Evolutionary conservation across 2,329 filamentous ascomycete genomes (phyloP).

Genomic region (Cercospora brassicicola): DNA sequence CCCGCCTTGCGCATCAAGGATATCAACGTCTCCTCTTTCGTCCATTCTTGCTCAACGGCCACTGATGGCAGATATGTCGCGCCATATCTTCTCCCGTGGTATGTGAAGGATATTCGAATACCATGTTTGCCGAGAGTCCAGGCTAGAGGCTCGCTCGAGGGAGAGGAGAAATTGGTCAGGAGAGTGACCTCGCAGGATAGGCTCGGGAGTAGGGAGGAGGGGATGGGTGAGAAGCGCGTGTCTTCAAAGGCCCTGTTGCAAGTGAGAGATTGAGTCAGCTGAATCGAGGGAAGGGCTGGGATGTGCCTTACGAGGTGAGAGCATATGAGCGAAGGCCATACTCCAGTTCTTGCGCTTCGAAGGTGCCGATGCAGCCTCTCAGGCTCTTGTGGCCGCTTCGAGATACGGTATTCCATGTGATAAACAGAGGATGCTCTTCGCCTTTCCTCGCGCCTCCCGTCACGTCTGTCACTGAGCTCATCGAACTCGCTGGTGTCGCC

Average conservation of each 20-base stretch:
- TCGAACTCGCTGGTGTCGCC: constrained; percentile 39
- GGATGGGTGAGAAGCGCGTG: constrained; percentile 61
- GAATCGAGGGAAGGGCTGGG: background rate
- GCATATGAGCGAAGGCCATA: constrained; percentile 77
- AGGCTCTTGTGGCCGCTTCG: constrained; percentile 64
- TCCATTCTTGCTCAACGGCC: constrained; percentile 89
- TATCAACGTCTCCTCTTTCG: constrained; percentile 83
- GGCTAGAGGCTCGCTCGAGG: constrained; percentile 66
- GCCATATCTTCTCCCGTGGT: constrained; percentile 71
- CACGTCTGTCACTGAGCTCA: constrained; percentile 52
- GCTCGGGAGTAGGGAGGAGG: constrained; percentile 65
- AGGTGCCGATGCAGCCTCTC: constrained; percentile 95
- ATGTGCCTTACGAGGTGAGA: constrained; percentile 64
- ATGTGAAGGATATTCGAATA: constrained; percentile 79
- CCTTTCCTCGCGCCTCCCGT: constrained; percentile 34
- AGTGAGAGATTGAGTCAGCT: background rate
- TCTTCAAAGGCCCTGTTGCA: constrained; percentile 61
- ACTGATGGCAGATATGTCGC: constrained; percentile 93
- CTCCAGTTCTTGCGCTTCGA: constrained; percentile 72
- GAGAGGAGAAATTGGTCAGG: constrained; percentile 66
- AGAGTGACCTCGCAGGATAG: constrained; percentile 72
- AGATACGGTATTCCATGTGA: constrained; percentile 85
- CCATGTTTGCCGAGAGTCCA: constrained; percentile 88
- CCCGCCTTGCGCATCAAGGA: constrained; percentile 94
- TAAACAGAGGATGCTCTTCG: constrained; percentile 71